Conservation (phyloP, 257 asterid genomes). For the Nyctanthes arbortristis region DNA sequence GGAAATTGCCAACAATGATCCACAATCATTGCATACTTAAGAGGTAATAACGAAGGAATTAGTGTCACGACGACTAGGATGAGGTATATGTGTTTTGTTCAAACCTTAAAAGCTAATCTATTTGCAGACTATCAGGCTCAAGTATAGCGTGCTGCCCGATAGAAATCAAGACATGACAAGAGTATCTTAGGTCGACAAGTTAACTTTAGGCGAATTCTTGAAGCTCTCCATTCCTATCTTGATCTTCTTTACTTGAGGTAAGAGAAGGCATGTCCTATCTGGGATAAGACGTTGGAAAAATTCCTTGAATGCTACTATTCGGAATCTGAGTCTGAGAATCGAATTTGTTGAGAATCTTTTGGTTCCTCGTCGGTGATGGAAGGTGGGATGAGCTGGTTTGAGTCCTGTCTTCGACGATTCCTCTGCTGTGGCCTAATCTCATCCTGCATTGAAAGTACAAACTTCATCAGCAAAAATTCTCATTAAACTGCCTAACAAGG, state of each 20-base stretch:
- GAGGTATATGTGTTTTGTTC: no score
- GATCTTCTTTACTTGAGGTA: background rate
- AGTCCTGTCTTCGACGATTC: slow-evolving; percentile 33
- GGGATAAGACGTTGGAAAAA: background rate
- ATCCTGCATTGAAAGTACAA: slow-evolving; percentile 43
- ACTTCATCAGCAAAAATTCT: background rate
- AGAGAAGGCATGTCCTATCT: background rate
- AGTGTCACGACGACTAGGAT: background rate
- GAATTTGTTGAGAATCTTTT: slow-evolving; percentile 53
- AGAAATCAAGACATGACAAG: background rate
- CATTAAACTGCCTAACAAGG: background rate
- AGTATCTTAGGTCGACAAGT: background rate
- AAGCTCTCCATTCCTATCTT: background rate
- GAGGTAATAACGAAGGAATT: background rate
- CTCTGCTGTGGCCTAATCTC: slow-evolving; percentile 40
- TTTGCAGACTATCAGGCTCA: no score
- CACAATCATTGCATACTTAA: background rate
- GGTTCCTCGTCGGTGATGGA: slow-evolving; percentile 75
- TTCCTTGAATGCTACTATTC: slow-evolving; percentile 32
- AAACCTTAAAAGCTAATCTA: no score
- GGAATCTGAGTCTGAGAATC: slow-evolving; percentile 70
- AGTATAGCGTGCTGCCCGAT: no score
- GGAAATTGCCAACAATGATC: background rate
- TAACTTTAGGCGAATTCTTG: slow-evolving; percentile 1
- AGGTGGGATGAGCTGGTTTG: slow-evolving; percentile 65